Base-by-base conservation (phyloP, 2,329 filamentous ascomycete species). In the Ceratocystis cubensis region DNA sequence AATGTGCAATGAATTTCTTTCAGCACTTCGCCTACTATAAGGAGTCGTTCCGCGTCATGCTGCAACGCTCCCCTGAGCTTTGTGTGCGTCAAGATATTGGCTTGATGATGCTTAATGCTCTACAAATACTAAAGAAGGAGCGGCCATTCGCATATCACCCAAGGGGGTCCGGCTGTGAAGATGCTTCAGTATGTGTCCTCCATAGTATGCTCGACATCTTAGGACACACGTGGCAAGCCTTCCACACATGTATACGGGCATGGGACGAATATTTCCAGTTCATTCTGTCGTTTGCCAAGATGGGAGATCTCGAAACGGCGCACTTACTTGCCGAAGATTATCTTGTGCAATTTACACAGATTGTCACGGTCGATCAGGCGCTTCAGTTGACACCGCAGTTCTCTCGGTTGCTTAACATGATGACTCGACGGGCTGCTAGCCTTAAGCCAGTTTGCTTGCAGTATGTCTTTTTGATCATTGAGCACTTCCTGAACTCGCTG, bases 241-340 rank as follows among this genome's bases (percentile, higher is more conserved):
- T 91, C 66, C 84, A 89, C 68, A 74, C 77, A 2, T 78, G 81
- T 59, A 76, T 84, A 33, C 82, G 85, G 66, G 82, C 88, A 2
- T 94, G 89, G 89, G 83, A 86, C 53, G 88, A 93, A 71, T 87
- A 87, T 67, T 93, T 93, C 72, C 81, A 82, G 13, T 80, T 88
- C n/a, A 78, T 92, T 69, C 72, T 82, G n/a, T 77, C 77, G n/a
- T 87, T 92, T 72, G 84, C 84, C 15, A 78, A 77, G 59, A 75
- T 89, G 65, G 87, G 88, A 0, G 75, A 78, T 2, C 73, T 78
- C 4, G 86, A 90, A 73, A 78, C 82, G 22, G 77, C 78, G 1
- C 72, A 81, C 5, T 77, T 91, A 28, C 77, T 92, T 28, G 81
- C 84, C 10, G 77, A 80, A 41, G 81, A 83, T 28, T 88, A 85